Conservation (phyloP, 306 rosid species). For the Cicer pinnatifidum region DNA sequence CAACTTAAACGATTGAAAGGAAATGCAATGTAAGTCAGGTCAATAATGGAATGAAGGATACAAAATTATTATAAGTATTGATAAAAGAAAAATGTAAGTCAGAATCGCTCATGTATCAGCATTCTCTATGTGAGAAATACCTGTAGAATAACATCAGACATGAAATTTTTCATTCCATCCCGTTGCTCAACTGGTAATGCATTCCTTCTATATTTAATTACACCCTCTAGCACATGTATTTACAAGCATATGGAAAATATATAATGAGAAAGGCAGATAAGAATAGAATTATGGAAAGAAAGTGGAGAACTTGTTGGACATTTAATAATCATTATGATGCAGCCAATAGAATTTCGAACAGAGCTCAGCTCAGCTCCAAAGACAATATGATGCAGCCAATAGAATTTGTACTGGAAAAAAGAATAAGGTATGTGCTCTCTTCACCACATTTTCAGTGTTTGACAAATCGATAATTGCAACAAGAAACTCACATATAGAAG, state of each 20-base stretch:
- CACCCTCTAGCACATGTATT: conserved; percentile 92
- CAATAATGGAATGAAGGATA: conserved; percentile 31
- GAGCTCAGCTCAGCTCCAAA: conserved; percentile 15
- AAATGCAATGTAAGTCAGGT: conserved; percentile 4
- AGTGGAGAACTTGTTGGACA: background rate
- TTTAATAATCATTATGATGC: background rate
- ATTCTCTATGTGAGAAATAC: conserved; percentile 44
- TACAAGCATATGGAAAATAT: conserved; percentile 6
- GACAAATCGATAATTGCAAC: conserved; percentile 41
- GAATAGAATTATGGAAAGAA: conserved; percentile 5
- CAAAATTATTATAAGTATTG: background rate
- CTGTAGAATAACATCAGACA: conserved; percentile 95
- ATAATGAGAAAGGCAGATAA: background rate
- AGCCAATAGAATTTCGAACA: too few species aligned
- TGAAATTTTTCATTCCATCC: conserved; percentile 96
- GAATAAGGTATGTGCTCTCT: conserved; percentile 43
- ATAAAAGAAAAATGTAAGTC: conserved; percentile 16
- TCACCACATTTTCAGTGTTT: conserved; percentile 43
- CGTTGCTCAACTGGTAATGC: conserved; percentile 93
- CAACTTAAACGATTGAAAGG: conserved; percentile 9
- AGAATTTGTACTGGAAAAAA: conserved; percentile 42
- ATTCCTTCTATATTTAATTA: conserved; percentile 96
- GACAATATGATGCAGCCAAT: conserved; percentile 34
- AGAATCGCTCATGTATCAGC: conserved; percentile 8
- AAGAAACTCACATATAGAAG: conserved; percentile 31